Base-by-base conservation (phyloP, 345 rosid species). In the Physaria fendleri region DNA sequence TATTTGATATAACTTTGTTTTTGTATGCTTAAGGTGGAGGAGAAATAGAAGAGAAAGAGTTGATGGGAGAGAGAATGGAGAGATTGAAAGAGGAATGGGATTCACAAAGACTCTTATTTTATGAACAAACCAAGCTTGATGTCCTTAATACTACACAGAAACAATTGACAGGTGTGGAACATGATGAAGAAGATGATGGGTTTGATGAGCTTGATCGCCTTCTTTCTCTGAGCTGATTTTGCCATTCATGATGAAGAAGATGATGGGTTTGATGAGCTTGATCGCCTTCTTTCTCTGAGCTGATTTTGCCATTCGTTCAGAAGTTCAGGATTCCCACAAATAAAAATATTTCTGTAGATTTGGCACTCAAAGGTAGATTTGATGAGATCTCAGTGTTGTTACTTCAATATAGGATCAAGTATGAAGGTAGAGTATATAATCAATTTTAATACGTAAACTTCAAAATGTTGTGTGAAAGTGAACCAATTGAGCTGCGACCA, bases 81-180 rank as follows among this genome's bases (percentile, higher is more conserved):
- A 79, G 66, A 49, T 34, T 79, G 29, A 54, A 58, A 28, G 95
- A 70, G 65, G 60, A 74, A 35, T 93, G 94, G 94, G 76, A 75
- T 60, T 63, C 6, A 46, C 77, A 80, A 70, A 86, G 51, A 68
- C 68, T 76, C 42, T 34, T 37, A 38, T 76, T 81, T 32, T 64
- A 76, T 68, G 72, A 71, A 16, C 76, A 74, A 61, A 85, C 87
- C 33, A 72, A 85, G 23, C 21, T 77, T 56, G 58, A 66, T 46
- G 68, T 22, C 38, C 66, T 33, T 34, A 51, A 39, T 14, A 35
- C 11, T 43, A 29, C 30, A 16, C 58, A 34, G 11, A 43, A 48
- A 23, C 35, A 11, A 13, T 13, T 30, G 45, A 41, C 24, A 49
- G 55, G 35, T 22, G 34, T 20, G 15, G 23, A 45, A 37, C 50